Evolutionary conservation across 179 eudicot genomes (phyloP), one percentile per base, ranked within the genome.

Genomic region (Vitellaria paradoxa): DNA sequence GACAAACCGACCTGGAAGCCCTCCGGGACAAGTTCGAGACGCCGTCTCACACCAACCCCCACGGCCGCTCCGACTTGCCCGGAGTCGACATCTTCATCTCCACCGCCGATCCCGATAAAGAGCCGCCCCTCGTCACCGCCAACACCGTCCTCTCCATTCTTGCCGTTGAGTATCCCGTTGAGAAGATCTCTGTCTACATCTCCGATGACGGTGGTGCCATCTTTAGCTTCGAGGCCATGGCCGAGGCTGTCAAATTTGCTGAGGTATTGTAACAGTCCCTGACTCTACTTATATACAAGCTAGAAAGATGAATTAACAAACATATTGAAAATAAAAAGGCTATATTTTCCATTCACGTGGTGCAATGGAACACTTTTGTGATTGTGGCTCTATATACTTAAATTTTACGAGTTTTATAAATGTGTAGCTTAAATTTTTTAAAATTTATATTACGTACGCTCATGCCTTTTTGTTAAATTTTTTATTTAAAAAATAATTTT

Each of bases 151-250:
- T 92, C 0, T 92, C 97, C 6, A 83, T 92, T 26, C 87, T 92
- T 50, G 89, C 93, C 11, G 88, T 88, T 37, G 97, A 92, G 1
- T 92, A 92, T 75, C 97, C 97, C 0, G 88, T 92, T 7, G 97
- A 92, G 77, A 92, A 92, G 80, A 23, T 89, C 30, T 81, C 94
- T 2, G 45, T 87, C 26, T 92, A 92, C 59, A 91, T 92, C 49
- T 92, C 97, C 1, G 97, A 92, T 26, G 94, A 92, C 80, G 97
- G 97, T 49, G 97, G 87, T 9, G 88, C 94, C 47, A 88, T 92
- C 45, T 81, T 90, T 7, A 92, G 85, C 4, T 92, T 90, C 64
- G 97, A 92, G 82, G 97, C 97, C 75, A 92, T 92, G 97, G 97
- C 93, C 8, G 94, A 90, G 84, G 92, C 94, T 61, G 88, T 89